A percentile compares a stretch with the other conserved stretches of the same genome.
phyloP scores from a whole-genome alignment of 1,284 basidiomycete species.

The Melampsora americana region DNA sequence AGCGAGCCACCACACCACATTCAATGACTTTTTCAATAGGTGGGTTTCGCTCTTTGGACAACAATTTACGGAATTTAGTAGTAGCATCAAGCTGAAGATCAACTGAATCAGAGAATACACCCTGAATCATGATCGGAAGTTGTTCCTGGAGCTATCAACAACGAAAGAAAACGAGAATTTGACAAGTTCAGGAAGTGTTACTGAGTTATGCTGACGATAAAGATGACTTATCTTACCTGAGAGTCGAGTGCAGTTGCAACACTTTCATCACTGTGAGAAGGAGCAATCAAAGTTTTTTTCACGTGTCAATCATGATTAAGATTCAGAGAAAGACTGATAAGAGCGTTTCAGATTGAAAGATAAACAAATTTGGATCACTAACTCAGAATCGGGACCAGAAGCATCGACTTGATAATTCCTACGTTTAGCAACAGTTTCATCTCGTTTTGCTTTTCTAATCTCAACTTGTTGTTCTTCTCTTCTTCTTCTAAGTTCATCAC shows the following conservation, averaged over 20 bases:
- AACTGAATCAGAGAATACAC: slow-evolving; percentile 85
- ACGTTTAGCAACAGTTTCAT: slow-evolving; percentile 94
- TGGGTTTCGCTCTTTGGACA: slow-evolving; percentile 99
- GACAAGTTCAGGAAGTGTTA: not conserved
- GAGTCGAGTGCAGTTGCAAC: slow-evolving; percentile 47
- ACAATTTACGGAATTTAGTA: slow-evolving; percentile 83
- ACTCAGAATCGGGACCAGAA: slow-evolving; percentile 63
- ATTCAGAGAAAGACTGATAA: not conserved
- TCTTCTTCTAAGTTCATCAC: slow-evolving; percentile 69
- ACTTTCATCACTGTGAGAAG: slow-evolving; percentile 27
- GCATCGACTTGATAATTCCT: slow-evolving; percentile 78
- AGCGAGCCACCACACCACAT: slow-evolving; percentile 93
- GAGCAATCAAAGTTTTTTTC: not conserved
- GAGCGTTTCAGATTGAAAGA: not conserved
- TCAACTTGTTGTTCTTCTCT: slow-evolving; percentile 96
- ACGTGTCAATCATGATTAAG: not conserved
- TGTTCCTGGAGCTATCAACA: slow-evolving; percentile 72
- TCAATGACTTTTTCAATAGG: slow-evolving; percentile 99
- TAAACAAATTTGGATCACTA: slow-evolving; percentile 17
- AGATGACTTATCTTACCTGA: slow-evolving; percentile 44
- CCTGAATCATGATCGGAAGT: slow-evolving; percentile 72
- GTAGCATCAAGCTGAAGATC: slow-evolving; percentile 93
- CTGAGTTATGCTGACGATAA: not conserved
- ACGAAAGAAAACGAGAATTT: not conserved
- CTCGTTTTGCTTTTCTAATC: slow-evolving; percentile 91